Base-by-base conservation (phyloP, 2,329 filamentous ascomycete species). In the Cladophialophora bantiana region DNA sequence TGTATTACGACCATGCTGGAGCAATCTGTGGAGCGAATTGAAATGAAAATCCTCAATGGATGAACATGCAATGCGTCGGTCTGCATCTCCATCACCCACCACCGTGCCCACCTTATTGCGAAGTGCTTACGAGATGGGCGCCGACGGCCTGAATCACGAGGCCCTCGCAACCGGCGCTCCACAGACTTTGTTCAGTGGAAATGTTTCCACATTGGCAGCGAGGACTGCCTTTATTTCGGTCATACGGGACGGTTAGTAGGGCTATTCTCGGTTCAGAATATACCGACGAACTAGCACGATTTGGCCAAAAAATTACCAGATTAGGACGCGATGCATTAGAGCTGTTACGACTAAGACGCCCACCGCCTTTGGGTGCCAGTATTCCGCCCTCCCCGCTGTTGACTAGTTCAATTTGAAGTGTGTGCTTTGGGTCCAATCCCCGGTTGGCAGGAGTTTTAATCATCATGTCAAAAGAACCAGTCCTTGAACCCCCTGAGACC, bases 1-100 rank as follows among this genome's bases (percentile, higher is more conserved):
- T 50, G 18, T 50, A 50, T 50, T 50, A 50, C 45, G 18, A 50
- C 45, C 20, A 50, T n/a, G 45, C 20, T 50, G 45, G 45, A 50
- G 18, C 45, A 26, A 50, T 3, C 10, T 50, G 45, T 50, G 45
- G 45, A 26, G 18, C 9, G 45, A 50, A 26, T 26, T 26, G 45
- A 50, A 50, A 26, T 50, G 7, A 50, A 26, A 9, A 10, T 26
- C 2, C 7, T 10, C 18, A 26, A 12, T 20, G 26, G 45, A 50
- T 50, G 9, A 50, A 13, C 45, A 50, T 26, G 18, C 18, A 18
- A 6, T 50, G 18, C 20, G 18, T 5, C 12, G 45, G 18, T 20
- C 10, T 10, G 45, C 7, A 12, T 26, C 18, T 26, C 10, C 45
- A 50, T 45, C n/a, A 45, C 18, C 45, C 45, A 12, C 45, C n/a